Percentiles rank a stretch among this genome's conserved stretches.
Conservation (phyloP, 805 yeast species). For the Pichia thaimueangensis region DNA sequence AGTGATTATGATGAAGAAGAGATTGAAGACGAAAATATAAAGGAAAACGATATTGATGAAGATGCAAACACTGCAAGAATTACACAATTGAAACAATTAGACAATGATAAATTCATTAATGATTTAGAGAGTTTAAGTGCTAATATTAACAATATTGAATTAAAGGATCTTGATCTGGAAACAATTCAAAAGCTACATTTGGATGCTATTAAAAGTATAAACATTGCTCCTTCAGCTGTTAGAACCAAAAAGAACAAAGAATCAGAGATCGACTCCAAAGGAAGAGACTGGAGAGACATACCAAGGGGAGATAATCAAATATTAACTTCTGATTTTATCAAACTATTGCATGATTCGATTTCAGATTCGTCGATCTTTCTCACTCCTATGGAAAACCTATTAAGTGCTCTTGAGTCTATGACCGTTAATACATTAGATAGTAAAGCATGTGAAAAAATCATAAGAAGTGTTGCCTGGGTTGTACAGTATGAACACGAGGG, state of each 20-base stretch:
- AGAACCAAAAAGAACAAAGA: conserved; percentile 27
- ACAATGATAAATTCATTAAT: conserved; percentile 7
- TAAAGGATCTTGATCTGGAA: conserved; percentile 2
- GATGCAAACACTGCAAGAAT: conserved; percentile 8
- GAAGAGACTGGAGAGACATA: conserved; percentile 68
- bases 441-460: conserved; percentile 33
- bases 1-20: conserved; percentile 17
- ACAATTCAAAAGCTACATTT: conserved; percentile 4
- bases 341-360: conserved; percentile 20
- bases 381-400: conserved; percentile 25
- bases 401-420: conserved; percentile 23
- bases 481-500: conserved; percentile 30
- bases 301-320: conserved; percentile 52
- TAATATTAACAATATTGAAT: neutral
- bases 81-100: conserved; percentile 3
- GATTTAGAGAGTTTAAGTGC: conserved; percentile 1
- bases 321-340: conserved; percentile 24
- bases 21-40: conserved; percentile 18
- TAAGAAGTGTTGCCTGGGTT: conserved; percentile 48
- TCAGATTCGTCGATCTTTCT: conserved; percentile 20
- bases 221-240: conserved; percentile 27
- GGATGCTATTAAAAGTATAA: conserved; percentile 4
- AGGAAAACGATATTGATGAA: conserved; percentile 8
- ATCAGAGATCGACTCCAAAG: conserved; percentile 50
- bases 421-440: conserved; percentile 22